Evolutionary conservation across 2,329 filamentous ascomycete species (phyloP).

Genomic region (Botrytis tulipae): DNA sequence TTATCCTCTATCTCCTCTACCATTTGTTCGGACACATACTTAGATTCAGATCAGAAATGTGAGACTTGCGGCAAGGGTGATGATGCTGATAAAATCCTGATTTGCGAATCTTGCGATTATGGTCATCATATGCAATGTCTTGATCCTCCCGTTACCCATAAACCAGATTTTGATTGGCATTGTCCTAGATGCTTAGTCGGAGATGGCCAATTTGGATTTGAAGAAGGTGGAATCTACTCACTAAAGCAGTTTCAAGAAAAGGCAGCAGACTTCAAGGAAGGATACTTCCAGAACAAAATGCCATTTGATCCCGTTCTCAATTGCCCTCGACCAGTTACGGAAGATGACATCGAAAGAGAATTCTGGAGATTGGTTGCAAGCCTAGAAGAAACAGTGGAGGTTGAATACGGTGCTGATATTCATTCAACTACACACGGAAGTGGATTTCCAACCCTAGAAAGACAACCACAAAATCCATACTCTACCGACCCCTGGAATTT

Average conservation of each 20-base stretch:
- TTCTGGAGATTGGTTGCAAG: constrained; percentile 96
- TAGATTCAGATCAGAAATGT: constrained; percentile 61
- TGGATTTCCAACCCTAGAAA: constrained; percentile 92
- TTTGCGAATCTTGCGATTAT: constrained; percentile 90
- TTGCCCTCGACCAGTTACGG: constrained; percentile 75
- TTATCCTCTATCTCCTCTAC: constrained; percentile 42
- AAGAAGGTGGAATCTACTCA: constrained; percentile 94
- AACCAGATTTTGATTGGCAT: constrained; percentile 89
- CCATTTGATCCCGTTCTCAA: constrained; percentile 82
- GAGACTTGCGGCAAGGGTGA: constrained; percentile 82
- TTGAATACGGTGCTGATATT: constrained; percentile 97
- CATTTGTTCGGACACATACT: constrained; percentile 23
- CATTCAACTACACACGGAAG: constrained; percentile 98
- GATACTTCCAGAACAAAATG: constrained; percentile 89
- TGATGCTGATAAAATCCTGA: constrained; percentile 65
- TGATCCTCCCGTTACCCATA: constrained; percentile 75
- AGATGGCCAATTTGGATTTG: constrained; percentile 94
- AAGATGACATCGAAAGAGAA: constrained; percentile 93
- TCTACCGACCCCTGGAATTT: constrained; percentile 93
- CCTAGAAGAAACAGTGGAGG: constrained; percentile 91
- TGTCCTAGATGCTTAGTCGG: constrained; percentile 93
- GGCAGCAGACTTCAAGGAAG: constrained; percentile 90
- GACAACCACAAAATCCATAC: constrained; percentile 82
- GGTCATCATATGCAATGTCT: constrained; percentile 86
- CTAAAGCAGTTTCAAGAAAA: constrained; percentile 95